Percentiles rank a stretch among this genome's conserved stretches.
Evolutionary conservation across 2,329 filamentous ascomycete species (phyloP).

Genomic region (Rhynchosporium graminicola): DNA sequence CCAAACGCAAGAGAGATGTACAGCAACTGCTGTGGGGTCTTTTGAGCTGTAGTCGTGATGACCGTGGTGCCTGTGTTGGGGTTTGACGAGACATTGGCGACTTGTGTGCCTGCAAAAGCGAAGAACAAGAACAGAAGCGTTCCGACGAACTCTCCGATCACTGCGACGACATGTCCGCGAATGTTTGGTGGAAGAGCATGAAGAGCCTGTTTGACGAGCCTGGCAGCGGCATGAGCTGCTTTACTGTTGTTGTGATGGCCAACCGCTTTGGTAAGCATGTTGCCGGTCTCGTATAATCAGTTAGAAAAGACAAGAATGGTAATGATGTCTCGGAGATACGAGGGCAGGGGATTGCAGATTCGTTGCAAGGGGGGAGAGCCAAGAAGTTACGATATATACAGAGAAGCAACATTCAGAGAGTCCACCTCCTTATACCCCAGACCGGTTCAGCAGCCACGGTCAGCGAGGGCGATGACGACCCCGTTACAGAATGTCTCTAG

Average conservation of each 20-base stretch:
- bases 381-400: neutral
- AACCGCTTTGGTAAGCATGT: neutral
- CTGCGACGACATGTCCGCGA: slow-evolving; percentile 33
- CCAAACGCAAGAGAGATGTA: slow-evolving; percentile 36
- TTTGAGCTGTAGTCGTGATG: slow-evolving; percentile 19
- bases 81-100: slow-evolving; percentile 29
- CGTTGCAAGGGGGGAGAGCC: neutral
- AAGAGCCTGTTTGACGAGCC: neutral
- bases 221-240: neutral
- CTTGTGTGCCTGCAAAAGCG: slow-evolving; percentile 38
- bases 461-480: neutral
- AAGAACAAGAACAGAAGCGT: slow-evolving; percentile 44
- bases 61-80: slow-evolving; percentile 15
- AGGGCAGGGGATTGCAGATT: neutral
- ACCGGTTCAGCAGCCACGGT: neutral
- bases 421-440: neutral
- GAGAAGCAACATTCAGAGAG: neutral
- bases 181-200: neutral
- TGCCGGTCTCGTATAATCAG: neutral
- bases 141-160: slow-evolving; percentile 38
- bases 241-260: slow-evolving; percentile 11
- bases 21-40: slow-evolving; percentile 25
- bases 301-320: neutral
- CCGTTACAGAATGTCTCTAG: neutral
- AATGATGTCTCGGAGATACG: neutral